Base-by-base conservation (phyloP, 768 basidiomycete genomes). In the Harrya chromipes region DNA sequence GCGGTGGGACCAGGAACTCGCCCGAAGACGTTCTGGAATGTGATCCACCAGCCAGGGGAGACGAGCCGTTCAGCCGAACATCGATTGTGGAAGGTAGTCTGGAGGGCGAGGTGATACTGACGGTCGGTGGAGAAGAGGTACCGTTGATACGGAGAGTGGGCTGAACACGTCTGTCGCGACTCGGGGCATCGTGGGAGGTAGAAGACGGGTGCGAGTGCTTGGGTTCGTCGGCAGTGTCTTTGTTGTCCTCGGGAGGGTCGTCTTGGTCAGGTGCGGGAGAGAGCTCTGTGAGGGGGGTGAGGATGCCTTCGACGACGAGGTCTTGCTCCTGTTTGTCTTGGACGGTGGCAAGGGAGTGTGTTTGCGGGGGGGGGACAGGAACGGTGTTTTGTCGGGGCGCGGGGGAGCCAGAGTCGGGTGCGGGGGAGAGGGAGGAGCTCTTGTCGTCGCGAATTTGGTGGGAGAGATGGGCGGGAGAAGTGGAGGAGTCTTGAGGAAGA, bases 271-370 rank as follows among this genome's bases (percentile, higher is more conserved):
- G 80, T 0, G 83, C 76, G 1, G 85, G 82, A 8, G 87, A 87
- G 21, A 88, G 79, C 54, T 88, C 87, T 56, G 84, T 88, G 62
- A 90, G 79, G 4, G 87, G 87, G 0, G 87, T 87, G 19, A 84
- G 84, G 56, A 52, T 66, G 70, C 65, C 57, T 66, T 75, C 64
- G 64, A 71, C 50, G 60, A 72, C 67, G 35, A 72, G 69, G 53
- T 71, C 69, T 9, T 58, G 60, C 47, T 71, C 66, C 50, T 69
- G 50, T 31, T 59, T 60, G 36, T 72, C 70, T 10, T 63, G 26
- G 23, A 19, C 40, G 11, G 63, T 46, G 17, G 54, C 51, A 7
- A 56, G 55, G 35, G 56, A 41, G 17, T 48, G 54, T 4, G 61
- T 31, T 36, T 64, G 60, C 14, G 62, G 46, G 13, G 50, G 65